A percentile compares a stretch with the other conserved stretches of the same genome.
These are phyloP conservation scores for Selenicereus undatus DNA, from an alignment of 148 eudicot species.

Conservation along the genomic window DNA sequence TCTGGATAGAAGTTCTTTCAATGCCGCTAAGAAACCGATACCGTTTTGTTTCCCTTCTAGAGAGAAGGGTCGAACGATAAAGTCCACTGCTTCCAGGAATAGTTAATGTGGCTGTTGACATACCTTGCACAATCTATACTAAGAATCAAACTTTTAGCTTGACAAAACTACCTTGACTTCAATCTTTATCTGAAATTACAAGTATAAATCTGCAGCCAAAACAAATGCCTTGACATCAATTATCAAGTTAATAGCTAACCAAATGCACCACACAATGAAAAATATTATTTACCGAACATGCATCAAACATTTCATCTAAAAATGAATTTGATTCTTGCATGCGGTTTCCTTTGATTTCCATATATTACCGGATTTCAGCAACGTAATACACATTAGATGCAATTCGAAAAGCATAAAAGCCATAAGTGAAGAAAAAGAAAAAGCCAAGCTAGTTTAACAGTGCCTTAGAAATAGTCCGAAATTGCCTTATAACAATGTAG, in stretches of 20 bases:
- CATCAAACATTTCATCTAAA: not conserved
- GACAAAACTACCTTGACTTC: not conserved
- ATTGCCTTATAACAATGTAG: not conserved
- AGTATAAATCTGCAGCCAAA: not conserved
- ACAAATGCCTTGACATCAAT: not conserved
- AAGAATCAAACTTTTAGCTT: conserved; percentile 7
- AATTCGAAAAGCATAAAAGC: not conserved
- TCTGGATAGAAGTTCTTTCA: conserved; percentile 33
- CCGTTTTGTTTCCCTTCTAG: conserved; percentile 34
- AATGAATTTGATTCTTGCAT: not conserved
- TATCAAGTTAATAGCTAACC: not conserved
- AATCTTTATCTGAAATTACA: not conserved
- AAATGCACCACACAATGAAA: not conserved
- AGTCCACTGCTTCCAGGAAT: conserved; percentile 48
- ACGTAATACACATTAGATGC: not conserved
- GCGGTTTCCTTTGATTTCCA: not conserved
- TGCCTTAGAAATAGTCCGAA: not conserved
- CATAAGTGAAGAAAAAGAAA: not conserved
- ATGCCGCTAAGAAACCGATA: conserved; percentile 31
- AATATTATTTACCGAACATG: not conserved
- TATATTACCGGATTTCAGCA: not conserved
- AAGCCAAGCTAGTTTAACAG: not conserved
- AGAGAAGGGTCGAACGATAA: conserved; percentile 38
- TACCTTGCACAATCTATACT: conserved; percentile 37
- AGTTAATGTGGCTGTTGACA: conserved; percentile 47